Percentiles rank a stretch among this genome's conserved stretches.
phyloP scores from a whole-genome alignment of 306 rosid species.

The Cyclanthera cordifolia region DNA sequence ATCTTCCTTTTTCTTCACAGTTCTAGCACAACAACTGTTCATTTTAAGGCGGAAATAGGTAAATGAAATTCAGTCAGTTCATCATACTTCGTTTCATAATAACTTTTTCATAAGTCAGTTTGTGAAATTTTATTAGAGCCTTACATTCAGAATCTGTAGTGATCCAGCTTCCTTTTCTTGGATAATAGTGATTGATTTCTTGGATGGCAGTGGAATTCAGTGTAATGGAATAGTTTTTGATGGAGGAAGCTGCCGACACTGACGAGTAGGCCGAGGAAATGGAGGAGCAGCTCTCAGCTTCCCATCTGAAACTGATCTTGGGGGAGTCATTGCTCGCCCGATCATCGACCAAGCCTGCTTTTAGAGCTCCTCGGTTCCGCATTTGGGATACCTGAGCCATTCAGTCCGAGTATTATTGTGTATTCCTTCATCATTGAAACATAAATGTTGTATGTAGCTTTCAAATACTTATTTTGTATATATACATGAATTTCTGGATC shows the following conservation, averaged over 20 bases:
- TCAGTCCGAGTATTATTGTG: background rate
- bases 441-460: background rate
- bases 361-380: slow-evolving; percentile 39
- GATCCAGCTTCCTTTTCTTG: slow-evolving; percentile 77
- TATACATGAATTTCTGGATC: no score
- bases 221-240: slow-evolving; percentile 28
- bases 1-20: slow-evolving; percentile 31
- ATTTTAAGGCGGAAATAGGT: background rate
- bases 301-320: slow-evolving; percentile 88
- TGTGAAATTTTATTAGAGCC: slow-evolving; percentile 10
- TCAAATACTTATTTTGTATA: background rate
- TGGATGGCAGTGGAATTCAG: slow-evolving; percentile 23
- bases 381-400: slow-evolving; percentile 40
- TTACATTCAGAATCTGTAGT: slow-evolving; percentile 89
- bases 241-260: slow-evolving; percentile 38
- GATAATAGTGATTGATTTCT: slow-evolving; percentile 17
- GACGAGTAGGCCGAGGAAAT: slow-evolving; percentile 51
- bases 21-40: slow-evolving; percentile 89
- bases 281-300: slow-evolving; percentile 63
- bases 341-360: slow-evolving; percentile 46
- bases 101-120: background rate
- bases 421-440: background rate
- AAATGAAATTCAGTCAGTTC: slow-evolving; percentile 6
- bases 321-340: slow-evolving; percentile 52
- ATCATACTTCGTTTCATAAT: background rate